phyloP scores from a whole-genome alignment of 176 grass and related monocot species.

The Zizania latifolia region DNA sequence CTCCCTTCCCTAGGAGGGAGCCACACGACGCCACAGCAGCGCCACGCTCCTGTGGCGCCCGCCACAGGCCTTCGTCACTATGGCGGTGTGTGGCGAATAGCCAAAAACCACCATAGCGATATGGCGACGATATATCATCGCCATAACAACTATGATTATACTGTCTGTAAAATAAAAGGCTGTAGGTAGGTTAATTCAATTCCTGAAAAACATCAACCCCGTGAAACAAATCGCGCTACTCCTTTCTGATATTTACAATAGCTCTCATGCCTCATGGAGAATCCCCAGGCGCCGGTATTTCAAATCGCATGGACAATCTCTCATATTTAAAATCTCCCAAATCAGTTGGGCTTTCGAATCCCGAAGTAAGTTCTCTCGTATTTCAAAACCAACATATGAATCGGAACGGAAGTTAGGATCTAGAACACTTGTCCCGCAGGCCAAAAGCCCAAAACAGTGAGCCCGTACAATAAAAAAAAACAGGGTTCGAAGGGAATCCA shows the following conservation, averaged over 20 bases:
- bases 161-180: neutral
- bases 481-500: neutral
- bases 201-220: neutral
- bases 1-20: too few relatives aligned
- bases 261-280: too few relatives aligned
- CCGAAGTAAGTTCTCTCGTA: neutral
- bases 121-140: too few relatives aligned
- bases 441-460: conserved; percentile 5
- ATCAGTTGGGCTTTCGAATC: too few relatives aligned
- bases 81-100: too few relatives aligned
- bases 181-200: neutral
- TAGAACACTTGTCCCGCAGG: neutral
- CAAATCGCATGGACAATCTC: neutral
- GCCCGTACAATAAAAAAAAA: neutral
- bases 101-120: too few relatives aligned
- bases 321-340: neutral
- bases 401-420: neutral
- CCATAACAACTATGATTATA: too few relatives aligned
- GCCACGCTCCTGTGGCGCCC: too few relatives aligned
- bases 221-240: neutral
- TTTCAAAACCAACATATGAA: neutral
- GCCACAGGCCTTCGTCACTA: too few relatives aligned
- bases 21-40: too few relatives aligned
- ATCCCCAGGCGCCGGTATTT: too few relatives aligned
- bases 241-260: neutral